Evolutionary conservation across 192 early-diverging fungal species (phyloP), one percentile per base, ranked within the genome.

Genomic region (Umbelopsis sp.): DNA sequence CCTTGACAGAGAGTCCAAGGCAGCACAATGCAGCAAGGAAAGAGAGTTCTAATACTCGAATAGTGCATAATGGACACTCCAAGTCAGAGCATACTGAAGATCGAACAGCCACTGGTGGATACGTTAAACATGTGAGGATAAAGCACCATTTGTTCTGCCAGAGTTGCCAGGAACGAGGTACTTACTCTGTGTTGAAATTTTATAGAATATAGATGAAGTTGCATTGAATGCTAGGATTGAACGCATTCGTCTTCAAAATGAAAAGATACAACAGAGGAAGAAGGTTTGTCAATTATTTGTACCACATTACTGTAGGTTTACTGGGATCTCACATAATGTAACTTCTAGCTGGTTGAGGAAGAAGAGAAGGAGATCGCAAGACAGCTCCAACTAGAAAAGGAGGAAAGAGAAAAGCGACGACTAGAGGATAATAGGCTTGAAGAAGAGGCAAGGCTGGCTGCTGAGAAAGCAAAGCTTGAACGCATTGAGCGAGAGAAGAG

Each of bases 221-320:
- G 56, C 56, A 34, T 32, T 62, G 12, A 62, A 62, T 62, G 56
- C 56, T 32, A 62, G 31, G 20, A 62, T 62, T 34, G 56, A 62
- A 20, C 56, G 56, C 14, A 62, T 62, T 17, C 25, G 56, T 2
- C 56, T 36, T 32, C 56, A 62, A 20, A 62, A 62, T 32, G 56
- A 62, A 62, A 29, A 62, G 31, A 34, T 62, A 32, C 25, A 62
- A 32, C 56, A 26, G 12, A 62, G 26, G 12, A 10, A 62, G 6
- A 62, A 62, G 29, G 56, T 62, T 29, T 16, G 26, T 34, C 34
- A 4, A 0, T 6, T 14, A 0, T 20, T 3, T 34, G 31, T 11
- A 32, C 0, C 2, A 29, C 11, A 11, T 5, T 17, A 26, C 17
- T 14, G 16, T 20, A 12, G 4, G 4, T 26, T 8, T 54, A 22